Base-by-base conservation (phyloP, 768 basidiomycete species). In the Boletus tylopilopsis region DNA sequence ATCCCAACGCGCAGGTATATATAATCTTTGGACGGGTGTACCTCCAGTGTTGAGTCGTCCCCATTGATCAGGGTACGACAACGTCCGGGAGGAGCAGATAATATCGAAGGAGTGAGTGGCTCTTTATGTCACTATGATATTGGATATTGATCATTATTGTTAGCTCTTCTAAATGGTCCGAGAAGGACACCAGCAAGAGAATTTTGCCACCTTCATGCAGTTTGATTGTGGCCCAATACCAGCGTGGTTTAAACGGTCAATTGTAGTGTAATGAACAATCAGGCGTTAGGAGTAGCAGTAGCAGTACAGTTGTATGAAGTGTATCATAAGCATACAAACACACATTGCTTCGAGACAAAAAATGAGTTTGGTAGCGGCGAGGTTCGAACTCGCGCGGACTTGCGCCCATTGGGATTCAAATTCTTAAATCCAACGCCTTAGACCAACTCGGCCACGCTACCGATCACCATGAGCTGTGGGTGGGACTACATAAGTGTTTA, bases 301-400 rank as follows among this genome's bases (percentile, higher is more conserved):
- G n/a, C n/a, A n/a, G n/a, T n/a, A n/a, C n/a, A n/a, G n/a, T n/a
- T n/a, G n/a, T n/a, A n/a, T n/a, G n/a, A n/a, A n/a, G n/a, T n/a
- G n/a, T n/a, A n/a, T n/a, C n/a, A n/a, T n/a, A n/a, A n/a, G n/a
- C n/a, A 36, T 27, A 29, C 9, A 9, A 43, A 35, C 12, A 27
- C 22, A 30, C 7, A 8, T 29, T 9, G 29, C 18, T 13, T 16
- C 8, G 35, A n/a, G 11, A 21, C 3, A n/a, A 15, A 23, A 27
- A 23, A 30, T 61, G 51, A 58, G 58, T 0, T 40, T 86, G 84
- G 83, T 82, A 82, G 81, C 82, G 80, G 86, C 84, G 85, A 87
- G 86, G 82, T 85, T 87, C 85, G 85, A 87, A 88, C 86, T 87
- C 86, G 83, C 85, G 86, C 84, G 85, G 84, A 75, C 76, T 80